These are phyloP conservation scores for Inga leiocalycina DNA, from an alignment of 306 rosid genomes.

Conservation along the genomic window DNA sequence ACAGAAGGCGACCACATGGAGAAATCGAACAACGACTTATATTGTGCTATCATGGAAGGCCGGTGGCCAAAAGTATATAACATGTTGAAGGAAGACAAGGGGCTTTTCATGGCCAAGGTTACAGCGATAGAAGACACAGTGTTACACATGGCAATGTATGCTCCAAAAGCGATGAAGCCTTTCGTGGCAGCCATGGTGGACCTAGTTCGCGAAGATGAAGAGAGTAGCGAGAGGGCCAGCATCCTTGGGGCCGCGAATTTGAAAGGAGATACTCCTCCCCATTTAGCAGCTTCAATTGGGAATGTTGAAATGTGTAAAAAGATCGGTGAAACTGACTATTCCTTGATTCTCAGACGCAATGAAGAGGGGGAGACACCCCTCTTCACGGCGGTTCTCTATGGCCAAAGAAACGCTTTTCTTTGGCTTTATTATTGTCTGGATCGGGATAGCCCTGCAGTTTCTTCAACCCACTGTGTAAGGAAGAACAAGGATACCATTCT, in stretches of 20 bases:
- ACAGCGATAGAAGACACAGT: not conserved
- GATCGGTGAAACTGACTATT: not conserved
- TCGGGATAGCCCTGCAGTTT: not conserved
- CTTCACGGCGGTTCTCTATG: not conserved
- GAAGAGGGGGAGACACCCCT: not conserved
- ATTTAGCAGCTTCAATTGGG: not conserved
- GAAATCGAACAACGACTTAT: not conserved
- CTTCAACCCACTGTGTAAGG: not conserved
- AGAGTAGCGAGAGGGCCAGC: not conserved
- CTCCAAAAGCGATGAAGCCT: not conserved
- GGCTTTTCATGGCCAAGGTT: not conserved
- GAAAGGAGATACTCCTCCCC: not conserved
- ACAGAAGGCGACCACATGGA: not conserved
- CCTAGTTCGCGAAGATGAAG: not conserved
- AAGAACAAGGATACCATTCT: not conserved
- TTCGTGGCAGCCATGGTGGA: not conserved
- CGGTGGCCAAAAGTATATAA: not conserved
- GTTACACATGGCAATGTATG: not conserved
- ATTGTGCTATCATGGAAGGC: not conserved
- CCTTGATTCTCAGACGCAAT: not conserved
- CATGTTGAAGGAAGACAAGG: not conserved
- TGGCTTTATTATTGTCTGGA: not conserved
- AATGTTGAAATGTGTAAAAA: not conserved
- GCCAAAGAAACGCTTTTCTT: not conserved
- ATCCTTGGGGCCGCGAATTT: not conserved